Base-by-base conservation (phyloP, 495 filamentous ascomycete species). In the Penicillium waksmanii region DNA sequence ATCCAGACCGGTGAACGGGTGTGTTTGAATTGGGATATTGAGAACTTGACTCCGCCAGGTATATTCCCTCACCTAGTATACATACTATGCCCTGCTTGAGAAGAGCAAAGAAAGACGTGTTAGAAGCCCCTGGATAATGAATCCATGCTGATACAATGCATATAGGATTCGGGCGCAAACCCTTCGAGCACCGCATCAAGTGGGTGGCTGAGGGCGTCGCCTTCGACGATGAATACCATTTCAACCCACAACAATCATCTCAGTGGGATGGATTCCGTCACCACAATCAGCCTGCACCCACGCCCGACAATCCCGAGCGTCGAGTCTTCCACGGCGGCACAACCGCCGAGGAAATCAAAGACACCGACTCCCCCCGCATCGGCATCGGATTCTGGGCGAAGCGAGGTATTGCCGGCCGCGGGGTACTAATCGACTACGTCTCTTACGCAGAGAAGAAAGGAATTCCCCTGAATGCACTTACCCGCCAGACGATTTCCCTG, bases 231-330 rank as follows among this genome's bases (percentile, higher is more conserved):
- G 79, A 88, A 57, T 87, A 90, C 58, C 80, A 82, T 25, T 80
- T 92, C 70, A 93, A 93, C 70, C 91, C 89, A 0, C 89, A 93
- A 66, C 83, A 84, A 63, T 84, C 84, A 25, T 89, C 86, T 3
- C 90, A 94, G 71, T 92, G 90, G 90, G 90, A 93, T 65, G 86
- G 87, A 18, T 79, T 92, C n/a, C 77, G 87, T 49, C 89, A 91
- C 64, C 76, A 80, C 58, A 75, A 71, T 23, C 67, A 65, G 3
- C 77, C 77, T 8, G 70, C 65, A 0, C 74, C 75, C 7, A 70
- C 68, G 56, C 42, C 73, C 55, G 49, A 76, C 69, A 64, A 75
- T 65, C 21, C 66, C 59, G 53, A 75, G 57, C 62, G 71, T 48
- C 55, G 75, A 35, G 46, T 87, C 63, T 80, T 78, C 64, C 82